Percentiles rank a stretch among this genome's conserved stretches.
These are phyloP conservation scores for Asterochloris sp. DNA, from an alignment of 139 green algal species.

Conservation along the genomic window DNA sequence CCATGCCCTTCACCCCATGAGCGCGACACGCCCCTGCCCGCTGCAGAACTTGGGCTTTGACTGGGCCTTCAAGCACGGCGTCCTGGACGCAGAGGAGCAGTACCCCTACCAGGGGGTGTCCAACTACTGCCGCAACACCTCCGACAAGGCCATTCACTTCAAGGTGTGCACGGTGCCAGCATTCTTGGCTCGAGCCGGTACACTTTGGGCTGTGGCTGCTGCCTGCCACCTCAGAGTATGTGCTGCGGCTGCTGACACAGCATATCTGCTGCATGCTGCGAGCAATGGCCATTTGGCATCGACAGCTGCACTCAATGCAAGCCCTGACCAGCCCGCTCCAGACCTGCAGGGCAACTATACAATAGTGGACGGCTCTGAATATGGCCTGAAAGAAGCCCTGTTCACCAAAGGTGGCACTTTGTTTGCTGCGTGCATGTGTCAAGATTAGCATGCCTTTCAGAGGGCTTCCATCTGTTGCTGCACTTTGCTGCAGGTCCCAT, in stretches of 20 bases:
- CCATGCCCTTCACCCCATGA: not conserved
- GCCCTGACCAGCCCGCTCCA: no score
- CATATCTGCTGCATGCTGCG: no score
- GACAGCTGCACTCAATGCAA: no score
- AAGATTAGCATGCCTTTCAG: not conserved
- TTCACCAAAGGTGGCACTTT: constrained; percentile 19
- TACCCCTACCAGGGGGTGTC: constrained; percentile 55
- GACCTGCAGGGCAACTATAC: constrained; percentile 30
- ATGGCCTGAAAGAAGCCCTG: constrained; percentile 43
- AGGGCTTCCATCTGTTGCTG: not conserved
- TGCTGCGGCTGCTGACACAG: no score
- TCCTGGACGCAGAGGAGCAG: constrained; percentile 25
- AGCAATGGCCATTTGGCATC: no score
- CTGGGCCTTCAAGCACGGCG: constrained; percentile 31
- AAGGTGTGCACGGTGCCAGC: constrained; percentile 3
- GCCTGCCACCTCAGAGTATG: no score
- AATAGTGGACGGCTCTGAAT: constrained; percentile 39
- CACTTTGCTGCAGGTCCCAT: constrained; percentile 19
- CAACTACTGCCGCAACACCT: constrained; percentile 38
- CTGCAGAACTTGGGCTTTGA: constrained; percentile 36
- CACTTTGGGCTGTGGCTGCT: no score
- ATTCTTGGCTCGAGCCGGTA: no score
- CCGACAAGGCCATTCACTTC: constrained; percentile 18
- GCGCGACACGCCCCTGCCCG: not conserved
- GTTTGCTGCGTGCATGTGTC: not conserved